Evolutionary conservation across 1,284 basidiomycete genomes (phyloP), one percentile per base, ranked within the genome.

Genomic region (Nidula niveotomentosa): DNA sequence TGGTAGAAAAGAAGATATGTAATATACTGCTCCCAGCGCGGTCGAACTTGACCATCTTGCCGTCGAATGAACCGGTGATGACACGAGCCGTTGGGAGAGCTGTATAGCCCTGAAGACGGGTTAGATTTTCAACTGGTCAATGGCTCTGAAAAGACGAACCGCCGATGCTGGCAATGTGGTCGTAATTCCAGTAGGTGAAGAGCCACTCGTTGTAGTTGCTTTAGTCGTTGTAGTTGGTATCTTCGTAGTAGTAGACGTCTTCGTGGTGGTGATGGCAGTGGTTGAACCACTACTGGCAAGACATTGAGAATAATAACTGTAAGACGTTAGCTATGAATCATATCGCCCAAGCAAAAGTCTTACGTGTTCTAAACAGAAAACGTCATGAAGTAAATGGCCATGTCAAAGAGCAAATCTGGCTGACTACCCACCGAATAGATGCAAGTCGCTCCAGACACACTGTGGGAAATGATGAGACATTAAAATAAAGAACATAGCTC

Each of bases 41-140:
- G 47, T 66, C 65, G 36, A 56, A 66, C 50, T 65, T 65, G 13
- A 65, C 60, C 65, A 66, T 66, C 18, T 51, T 54, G 9, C 63
- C 65, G 46, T 66, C 62, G 54, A 66, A 66, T 33, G 62, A 64
- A n/a, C 65, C 61, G 23, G 59, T 53, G 36, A 66, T 65, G 17
- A 66, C 62, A 17, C 63, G 58, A 34, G 65, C 65, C 6, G 65
- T 66, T 12, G 65, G 61, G 23, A 66, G 63, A 12, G 65, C 60
- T 7, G 58, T 58, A 46, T 65, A 66, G 9, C 65, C 65, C 64
- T 66, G 35, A n/a, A 46, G 8, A 12, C 18, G 17, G 30, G 3
- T 23, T 13, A 53, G 35, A 13, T 33, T 43, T 33, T 34, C 9
- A 48, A 13, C 7, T 33, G 2, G 36, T 18, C 33, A 23, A 15